These are phyloP conservation scores for Hymenoscyphus occultus DNA, from an alignment of 2,329 filamentous ascomycete species.

Conservation along the genomic window DNA sequence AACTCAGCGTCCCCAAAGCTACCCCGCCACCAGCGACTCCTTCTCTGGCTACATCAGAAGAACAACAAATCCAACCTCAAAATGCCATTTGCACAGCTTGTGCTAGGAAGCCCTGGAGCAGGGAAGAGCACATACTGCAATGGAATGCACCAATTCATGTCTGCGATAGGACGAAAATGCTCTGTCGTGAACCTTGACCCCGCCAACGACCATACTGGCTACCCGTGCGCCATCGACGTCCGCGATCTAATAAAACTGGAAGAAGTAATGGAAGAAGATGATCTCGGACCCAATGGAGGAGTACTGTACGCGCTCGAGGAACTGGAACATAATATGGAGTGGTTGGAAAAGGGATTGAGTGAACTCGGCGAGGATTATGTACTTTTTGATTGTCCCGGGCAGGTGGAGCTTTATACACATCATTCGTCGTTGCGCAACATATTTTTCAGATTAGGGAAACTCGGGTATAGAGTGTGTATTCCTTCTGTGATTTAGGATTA, in stretches of 20 bases:
- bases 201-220: conserved; percentile 89
- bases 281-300: conserved; percentile 87
- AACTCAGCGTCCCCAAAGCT: background rate
- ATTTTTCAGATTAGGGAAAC: conserved; percentile 84
- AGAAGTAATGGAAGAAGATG: conserved; percentile 90
- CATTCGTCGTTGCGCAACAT: conserved; percentile 90
- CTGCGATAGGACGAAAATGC: conserved; percentile 90
- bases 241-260: conserved; percentile 85
- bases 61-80: conserved; percentile 3
- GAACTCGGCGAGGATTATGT: conserved; percentile 86
- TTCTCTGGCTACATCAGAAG: background rate
- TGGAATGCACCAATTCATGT: conserved; percentile 98
- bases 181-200: conserved; percentile 96
- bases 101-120: conserved; percentile 89
- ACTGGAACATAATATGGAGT: conserved; percentile 89
- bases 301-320: conserved; percentile 93
- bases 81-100: conserved; percentile 51
- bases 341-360: conserved; percentile 79
- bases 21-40: background rate
- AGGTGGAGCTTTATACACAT: conserved; percentile 96
- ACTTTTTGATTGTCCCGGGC: conserved; percentile 92
- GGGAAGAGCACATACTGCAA: conserved; percentile 98
- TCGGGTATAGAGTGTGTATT: conserved; percentile 78
- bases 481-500: conserved; percentile 12
- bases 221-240: conserved; percentile 87